Base-by-base conservation (phyloP, 108 stramenopile species). In the Parmales sp. region DNA sequence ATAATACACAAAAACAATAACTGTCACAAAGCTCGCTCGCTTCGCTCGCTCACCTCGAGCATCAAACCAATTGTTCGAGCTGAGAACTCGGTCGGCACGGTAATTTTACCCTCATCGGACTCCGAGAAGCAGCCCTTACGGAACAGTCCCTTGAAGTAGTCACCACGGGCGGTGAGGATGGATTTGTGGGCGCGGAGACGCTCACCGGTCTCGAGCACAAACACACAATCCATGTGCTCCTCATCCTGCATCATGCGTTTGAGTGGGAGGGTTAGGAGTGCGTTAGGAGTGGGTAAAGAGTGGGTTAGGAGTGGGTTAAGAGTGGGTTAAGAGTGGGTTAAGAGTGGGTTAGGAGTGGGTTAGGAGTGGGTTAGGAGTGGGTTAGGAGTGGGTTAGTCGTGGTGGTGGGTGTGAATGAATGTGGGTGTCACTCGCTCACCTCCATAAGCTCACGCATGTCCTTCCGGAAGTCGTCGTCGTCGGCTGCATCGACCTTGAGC, bases 131-230 rank as follows among this genome's bases (percentile, higher is more conserved):
- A 67, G 38, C 74, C 78, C 69, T 90, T 92, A 19, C 94, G 87
- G 78, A 98, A 95, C 48, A 93, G 87, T 29, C 91, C 91, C 66
- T 94, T 92, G 88, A 98, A 98, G 75, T 98, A 98, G 29, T 95
- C 97, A 25, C 90, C 90, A 43, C 97, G 80, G 16, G 95, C 97
- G 8, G 94, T 91, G 48, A 98, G 81, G 64, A 95, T 86, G 67
- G 86, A 86, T 77, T 95, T 98, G 83, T 98, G 96, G 6, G 96
- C 96, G 28, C 79, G 79, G 65, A 97, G 20, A 25, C 18, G 60
- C 18, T 34, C 13, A 65, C 0, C 1, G 75, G 79, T 71, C 68
- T 85, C 82, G 22, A 89, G 82, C 13, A 85, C 23, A 68, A 91
- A 91, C 34, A 80, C 45, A 45, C 79, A 76, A 69, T 91, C 88